phyloP scores from a whole-genome alignment of 2,329 filamentous ascomycete genomes.

The Penicillium sp. region DNA sequence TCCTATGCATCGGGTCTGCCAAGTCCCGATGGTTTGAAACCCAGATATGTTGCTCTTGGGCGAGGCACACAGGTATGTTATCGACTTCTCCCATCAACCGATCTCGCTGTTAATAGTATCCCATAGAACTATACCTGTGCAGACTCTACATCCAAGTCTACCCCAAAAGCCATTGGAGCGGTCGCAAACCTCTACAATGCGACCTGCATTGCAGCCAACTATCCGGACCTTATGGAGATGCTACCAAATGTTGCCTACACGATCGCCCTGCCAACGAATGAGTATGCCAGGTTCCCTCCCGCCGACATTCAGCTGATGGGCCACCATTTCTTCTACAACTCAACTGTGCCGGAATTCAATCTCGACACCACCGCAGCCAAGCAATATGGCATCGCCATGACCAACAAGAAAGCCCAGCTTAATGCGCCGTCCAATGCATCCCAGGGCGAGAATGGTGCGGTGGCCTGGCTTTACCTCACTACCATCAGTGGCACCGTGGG shows the following conservation, averaged over 20 bases:
- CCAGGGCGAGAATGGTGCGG: slow-evolving; percentile 63
- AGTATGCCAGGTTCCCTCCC: slow-evolving; percentile 44
- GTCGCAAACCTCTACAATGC: slow-evolving; percentile 84
- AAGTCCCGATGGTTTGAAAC: slow-evolving; percentile 56
- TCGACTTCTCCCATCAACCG: neutral
- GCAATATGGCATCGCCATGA: slow-evolving; percentile 56
- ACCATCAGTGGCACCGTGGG: slow-evolving; percentile 56
- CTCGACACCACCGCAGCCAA: slow-evolving; percentile 57
- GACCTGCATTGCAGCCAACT: slow-evolving; percentile 70
- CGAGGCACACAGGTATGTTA: slow-evolving; percentile 63
- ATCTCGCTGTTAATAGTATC: slow-evolving; percentile 9
- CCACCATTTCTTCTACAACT: slow-evolving; percentile 74
- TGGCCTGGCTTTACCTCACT: slow-evolving; percentile 74
- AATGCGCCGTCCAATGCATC: slow-evolving; percentile 62
- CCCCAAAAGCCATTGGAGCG: slow-evolving; percentile 68
- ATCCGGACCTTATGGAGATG: slow-evolving; percentile 62
- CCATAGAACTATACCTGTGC: slow-evolving; percentile 86
- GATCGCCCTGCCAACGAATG: slow-evolving; percentile 54
- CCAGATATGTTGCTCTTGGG: slow-evolving; percentile 79
- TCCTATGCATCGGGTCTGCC: slow-evolving; percentile 60
- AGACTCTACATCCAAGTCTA: slow-evolving; percentile 56
- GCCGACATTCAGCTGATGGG: slow-evolving; percentile 65
- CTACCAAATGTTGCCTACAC: slow-evolving; percentile 67
- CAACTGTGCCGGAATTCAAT: slow-evolving; percentile 74
- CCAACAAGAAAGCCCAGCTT: slow-evolving; percentile 60